Conservation (phyloP, 306 rosid species). For the Malus asiatica region DNA sequence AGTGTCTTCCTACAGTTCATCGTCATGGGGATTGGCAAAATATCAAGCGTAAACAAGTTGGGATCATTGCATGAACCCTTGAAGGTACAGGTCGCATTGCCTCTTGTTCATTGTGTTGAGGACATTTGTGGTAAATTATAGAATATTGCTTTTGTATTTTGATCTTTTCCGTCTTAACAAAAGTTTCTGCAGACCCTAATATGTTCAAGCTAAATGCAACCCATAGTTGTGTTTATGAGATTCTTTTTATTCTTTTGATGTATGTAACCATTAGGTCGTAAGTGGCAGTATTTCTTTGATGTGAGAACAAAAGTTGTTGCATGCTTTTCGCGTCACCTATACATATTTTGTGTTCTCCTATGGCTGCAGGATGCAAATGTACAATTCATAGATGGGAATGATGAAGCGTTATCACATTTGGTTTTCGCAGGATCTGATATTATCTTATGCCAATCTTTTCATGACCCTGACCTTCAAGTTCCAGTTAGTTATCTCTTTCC, state of each 20-base stretch:
- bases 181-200: background rate
- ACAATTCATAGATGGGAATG: slow-evolving; percentile 30
- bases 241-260: background rate
- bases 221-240: background rate
- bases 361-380: slow-evolving; percentile 47
- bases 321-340: background rate
- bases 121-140: background rate
- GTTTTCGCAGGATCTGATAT: slow-evolving; percentile 74
- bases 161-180: background rate
- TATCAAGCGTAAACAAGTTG: slow-evolving; percentile 25
- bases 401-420: slow-evolving; percentile 53
- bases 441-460: slow-evolving; percentile 63
- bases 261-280: background rate
- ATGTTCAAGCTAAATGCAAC: background rate
- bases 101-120: slow-evolving; percentile 11
- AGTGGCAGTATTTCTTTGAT: background rate
- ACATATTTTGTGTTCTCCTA: slow-evolving; percentile 4
- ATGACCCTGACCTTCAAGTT: slow-evolving; percentile 56
- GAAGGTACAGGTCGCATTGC: slow-evolving; percentile 35
- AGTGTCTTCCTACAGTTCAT: slow-evolving; percentile 51
- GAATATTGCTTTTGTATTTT: background rate
- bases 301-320: background rate
- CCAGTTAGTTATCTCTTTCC: slow-evolving; percentile 46
- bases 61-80: slow-evolving; percentile 44
- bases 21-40: slow-evolving; percentile 39